A percentile compares a stretch with the other conserved stretches of the same genome.
phyloP scores from a whole-genome alignment of 352 stramenopile species.

The Blastocystis sp. region DNA sequence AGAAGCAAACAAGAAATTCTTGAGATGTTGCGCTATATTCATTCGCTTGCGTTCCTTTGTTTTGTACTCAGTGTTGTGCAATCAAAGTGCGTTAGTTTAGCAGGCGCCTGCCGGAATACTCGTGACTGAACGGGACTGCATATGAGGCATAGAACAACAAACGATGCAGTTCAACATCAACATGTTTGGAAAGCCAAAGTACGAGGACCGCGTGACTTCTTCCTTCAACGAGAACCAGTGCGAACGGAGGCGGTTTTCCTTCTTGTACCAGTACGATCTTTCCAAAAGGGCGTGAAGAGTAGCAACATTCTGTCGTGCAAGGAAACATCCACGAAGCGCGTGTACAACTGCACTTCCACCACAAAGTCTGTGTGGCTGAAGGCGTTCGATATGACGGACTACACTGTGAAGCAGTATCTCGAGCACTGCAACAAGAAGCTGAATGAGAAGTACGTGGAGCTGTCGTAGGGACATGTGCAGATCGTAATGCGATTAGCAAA shows the following conservation, averaged over 20 bases:
- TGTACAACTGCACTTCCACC: conserved; percentile 28
- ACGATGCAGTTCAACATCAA: conserved; percentile 67
- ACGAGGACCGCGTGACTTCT: conserved; percentile 27
- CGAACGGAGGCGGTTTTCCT: conserved; percentile 17
- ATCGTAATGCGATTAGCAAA: conserved; percentile 15
- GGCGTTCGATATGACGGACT: conserved; percentile 28
- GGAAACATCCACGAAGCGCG: conserved; percentile 23
- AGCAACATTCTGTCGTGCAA: conserved; percentile 49
- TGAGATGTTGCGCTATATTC: background rate
- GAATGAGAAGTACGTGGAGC: conserved; percentile 31
- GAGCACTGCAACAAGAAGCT: conserved; percentile 44
- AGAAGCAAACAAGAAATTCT: background rate
- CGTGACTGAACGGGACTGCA: background rate
- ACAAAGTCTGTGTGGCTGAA: conserved; percentile 54
- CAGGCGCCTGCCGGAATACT: conserved; percentile 22
- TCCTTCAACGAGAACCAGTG: conserved; percentile 63
- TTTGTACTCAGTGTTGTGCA: background rate
- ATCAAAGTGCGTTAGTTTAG: conserved; percentile 40
- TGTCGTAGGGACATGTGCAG: background rate
- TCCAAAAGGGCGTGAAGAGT: background rate
- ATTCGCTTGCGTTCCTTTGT: background rate
- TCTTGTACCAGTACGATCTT: conserved; percentile 42
- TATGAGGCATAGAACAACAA: conserved; percentile 30
- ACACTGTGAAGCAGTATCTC: conserved; percentile 28
- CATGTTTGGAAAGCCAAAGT: conserved; percentile 15